Percentiles rank a stretch among this genome's conserved stretches.
Conservation (phyloP, 1,284 basidiomycete species). For the Wallemia ichthyophaga region DNA sequence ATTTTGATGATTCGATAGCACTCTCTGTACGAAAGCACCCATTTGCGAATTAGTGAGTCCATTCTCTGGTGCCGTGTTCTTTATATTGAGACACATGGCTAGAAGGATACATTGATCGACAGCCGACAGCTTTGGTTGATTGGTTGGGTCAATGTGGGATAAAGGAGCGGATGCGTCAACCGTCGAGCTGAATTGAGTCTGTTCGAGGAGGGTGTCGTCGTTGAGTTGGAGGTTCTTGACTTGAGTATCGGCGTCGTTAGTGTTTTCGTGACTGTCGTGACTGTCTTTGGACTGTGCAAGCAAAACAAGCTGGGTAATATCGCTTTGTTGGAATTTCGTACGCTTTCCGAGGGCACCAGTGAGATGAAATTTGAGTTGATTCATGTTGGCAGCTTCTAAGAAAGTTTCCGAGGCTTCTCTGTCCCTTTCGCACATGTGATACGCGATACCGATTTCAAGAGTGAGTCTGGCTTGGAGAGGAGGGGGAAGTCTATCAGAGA, state of each 20-base stretch:
- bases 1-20: conserved; percentile 56
- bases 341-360: conserved; percentile 77
- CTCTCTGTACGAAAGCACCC: conserved; percentile 57
- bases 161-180: conserved; percentile 21
- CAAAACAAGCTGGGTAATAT: conserved; percentile 70
- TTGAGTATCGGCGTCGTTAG: conserved; percentile 3
- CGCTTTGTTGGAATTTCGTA: conserved; percentile 72
- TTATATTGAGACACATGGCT: conserved; percentile 59
- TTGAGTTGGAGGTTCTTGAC: conserved; percentile 46
- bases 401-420: conserved; percentile 49
- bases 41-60: conserved; percentile 70
- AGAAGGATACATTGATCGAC: conserved; percentile 73
- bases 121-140: conserved; percentile 60
- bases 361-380: conserved; percentile 60
- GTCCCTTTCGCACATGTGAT: conserved; percentile 44
- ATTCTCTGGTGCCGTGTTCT: conserved; percentile 51
- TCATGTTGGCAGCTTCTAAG: conserved; percentile 41
- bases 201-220: conserved; percentile 86
- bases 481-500: background rate
- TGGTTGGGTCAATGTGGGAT: conserved; percentile 40
- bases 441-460: conserved; percentile 49
- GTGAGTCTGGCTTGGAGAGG: conserved; percentile 39
- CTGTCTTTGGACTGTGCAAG: conserved; percentile 45
- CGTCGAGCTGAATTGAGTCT: conserved; percentile 46
- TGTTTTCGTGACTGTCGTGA: conserved; percentile 15